Evolutionary conservation across 2,329 filamentous ascomycete species (phyloP).

Genomic region (Magnaporthiopsis poae): DNA sequence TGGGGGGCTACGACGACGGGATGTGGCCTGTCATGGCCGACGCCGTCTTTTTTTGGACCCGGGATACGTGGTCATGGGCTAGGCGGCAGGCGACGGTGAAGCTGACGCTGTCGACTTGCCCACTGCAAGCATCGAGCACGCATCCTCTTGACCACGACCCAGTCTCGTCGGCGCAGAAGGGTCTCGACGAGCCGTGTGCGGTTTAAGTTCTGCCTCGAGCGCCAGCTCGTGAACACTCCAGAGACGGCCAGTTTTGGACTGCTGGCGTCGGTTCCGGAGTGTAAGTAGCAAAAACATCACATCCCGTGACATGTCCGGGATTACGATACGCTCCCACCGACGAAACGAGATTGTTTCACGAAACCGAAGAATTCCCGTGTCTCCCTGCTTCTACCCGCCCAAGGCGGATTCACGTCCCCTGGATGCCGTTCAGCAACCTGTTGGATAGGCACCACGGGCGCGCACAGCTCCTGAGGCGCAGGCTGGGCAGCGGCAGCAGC

Average conservation of each 20-base stretch:
- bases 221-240: not conserved
- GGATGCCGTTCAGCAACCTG: not conserved
- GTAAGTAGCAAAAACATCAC: not conserved
- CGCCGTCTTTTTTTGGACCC: not conserved
- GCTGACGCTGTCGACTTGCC: not conserved
- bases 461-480: not conserved
- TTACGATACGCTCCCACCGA: too few species aligned
- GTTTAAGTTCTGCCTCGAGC: not conserved
- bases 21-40: not conserved
- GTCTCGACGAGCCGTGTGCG: too few species aligned
- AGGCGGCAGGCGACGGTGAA: not conserved
- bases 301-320: too few species aligned
- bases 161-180: not conserved
- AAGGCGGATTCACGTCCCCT: not conserved
- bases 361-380: not conserved
- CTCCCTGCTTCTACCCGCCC: not conserved
- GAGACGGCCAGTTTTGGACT: not conserved
- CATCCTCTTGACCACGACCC: not conserved
- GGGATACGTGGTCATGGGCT: not conserved
- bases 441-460: not conserved
- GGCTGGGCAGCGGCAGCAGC: not conserved
- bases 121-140: too few species aligned
- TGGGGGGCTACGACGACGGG: not conserved
- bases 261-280: not conserved
- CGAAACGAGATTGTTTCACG: not conserved